A percentile compares a stretch with the other conserved stretches of the same genome.
Evolutionary conservation across 1,284 basidiomycete species (phyloP).

Genomic region (Phellinidium pouzarii): DNA sequence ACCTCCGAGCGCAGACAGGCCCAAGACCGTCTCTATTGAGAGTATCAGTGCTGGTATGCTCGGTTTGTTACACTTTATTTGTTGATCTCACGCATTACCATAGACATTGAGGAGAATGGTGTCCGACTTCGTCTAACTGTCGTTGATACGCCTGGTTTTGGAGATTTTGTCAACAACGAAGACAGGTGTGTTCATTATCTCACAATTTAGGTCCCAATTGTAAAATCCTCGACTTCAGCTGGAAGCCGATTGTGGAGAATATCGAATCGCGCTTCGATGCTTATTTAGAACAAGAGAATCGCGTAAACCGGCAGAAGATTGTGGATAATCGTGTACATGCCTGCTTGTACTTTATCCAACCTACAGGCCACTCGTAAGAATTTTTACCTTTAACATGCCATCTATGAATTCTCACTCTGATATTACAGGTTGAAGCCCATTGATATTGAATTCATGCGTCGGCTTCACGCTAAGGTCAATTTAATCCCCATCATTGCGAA

Average conservation of each 20-base stretch:
- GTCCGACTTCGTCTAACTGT: slow-evolving; percentile 94
- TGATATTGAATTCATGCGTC: slow-evolving; percentile 96
- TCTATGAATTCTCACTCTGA: slow-evolving; percentile 7
- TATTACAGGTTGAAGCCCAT: slow-evolving; percentile 84
- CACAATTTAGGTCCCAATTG: slow-evolving; percentile 14
- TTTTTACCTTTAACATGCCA: slow-evolving; percentile 19
- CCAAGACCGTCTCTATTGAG: slow-evolving; percentile 93
- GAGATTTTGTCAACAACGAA: slow-evolving; percentile 97
- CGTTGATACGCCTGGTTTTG: slow-evolving; percentile 94
- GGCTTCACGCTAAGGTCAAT: slow-evolving; percentile 94
- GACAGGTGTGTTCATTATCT: slow-evolving; percentile 60
- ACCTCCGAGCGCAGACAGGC: slow-evolving; percentile 77
- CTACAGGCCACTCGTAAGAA: slow-evolving; percentile 90
- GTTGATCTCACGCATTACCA: slow-evolving; percentile 22
- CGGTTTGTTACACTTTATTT: neutral
- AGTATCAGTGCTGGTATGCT: slow-evolving; percentile 88
- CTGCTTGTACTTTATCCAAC: slow-evolving; percentile 96
- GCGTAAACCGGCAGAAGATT: slow-evolving; percentile 86
- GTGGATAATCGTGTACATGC: slow-evolving; percentile 87
- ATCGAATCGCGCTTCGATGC: slow-evolving; percentile 95
- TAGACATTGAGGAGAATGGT: slow-evolving; percentile 97
- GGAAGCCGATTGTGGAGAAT: slow-evolving; percentile 96
- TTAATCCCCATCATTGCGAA: slow-evolving; percentile 96
- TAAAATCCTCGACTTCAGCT: slow-evolving; percentile 43
- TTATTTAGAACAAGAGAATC: slow-evolving; percentile 96